phyloP scores from a whole-genome alignment of 257 asterid genomes.

The Gynochthodes officinalis region DNA sequence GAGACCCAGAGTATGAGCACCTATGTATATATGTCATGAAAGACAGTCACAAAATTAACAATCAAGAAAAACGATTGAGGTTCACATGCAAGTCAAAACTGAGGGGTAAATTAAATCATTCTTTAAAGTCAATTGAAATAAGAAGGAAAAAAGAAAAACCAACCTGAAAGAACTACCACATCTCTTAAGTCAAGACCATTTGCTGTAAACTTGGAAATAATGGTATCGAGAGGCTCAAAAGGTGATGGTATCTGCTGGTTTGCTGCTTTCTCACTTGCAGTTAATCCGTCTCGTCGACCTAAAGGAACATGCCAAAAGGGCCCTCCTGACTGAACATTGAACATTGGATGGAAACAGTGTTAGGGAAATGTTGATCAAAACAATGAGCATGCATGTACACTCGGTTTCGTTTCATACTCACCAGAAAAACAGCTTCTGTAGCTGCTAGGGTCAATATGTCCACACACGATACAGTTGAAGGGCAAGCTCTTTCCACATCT shows the following conservation, averaged over 20 bases:
- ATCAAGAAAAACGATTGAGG: no score
- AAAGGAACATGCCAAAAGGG: slow-evolving; percentile 32
- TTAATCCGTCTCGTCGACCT: slow-evolving; percentile 43
- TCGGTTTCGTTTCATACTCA: slow-evolving; percentile 14
- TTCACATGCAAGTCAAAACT: no score
- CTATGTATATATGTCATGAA: slow-evolving; percentile 25
- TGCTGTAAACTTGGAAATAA: slow-evolving; percentile 41
- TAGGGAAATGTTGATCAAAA: neutral
- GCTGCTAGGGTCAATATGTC: slow-evolving; percentile 55
- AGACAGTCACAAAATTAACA: no score
- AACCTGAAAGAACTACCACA: slow-evolving; percentile 73
- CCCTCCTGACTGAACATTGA: slow-evolving; percentile 54
- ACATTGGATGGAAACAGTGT: neutral
- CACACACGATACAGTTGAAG: slow-evolving; percentile 42
- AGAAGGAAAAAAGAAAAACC: neutral
- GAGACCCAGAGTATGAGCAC: slow-evolving; percentile 79
- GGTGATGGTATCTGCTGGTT: slow-evolving; percentile 72
- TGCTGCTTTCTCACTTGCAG: slow-evolving; percentile 60
- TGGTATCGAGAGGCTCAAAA: slow-evolving; percentile 51
- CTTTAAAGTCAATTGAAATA: neutral
- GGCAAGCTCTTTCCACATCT: slow-evolving; percentile 58
- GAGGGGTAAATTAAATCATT: neutral
- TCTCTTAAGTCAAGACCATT: slow-evolving; percentile 74
- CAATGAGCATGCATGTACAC: neutral
- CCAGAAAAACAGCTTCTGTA: slow-evolving; percentile 63